Evolutionary conservation across 2,329 filamentous ascomycete species (phyloP).

Genomic region (Beauveria asiatica): DNA sequence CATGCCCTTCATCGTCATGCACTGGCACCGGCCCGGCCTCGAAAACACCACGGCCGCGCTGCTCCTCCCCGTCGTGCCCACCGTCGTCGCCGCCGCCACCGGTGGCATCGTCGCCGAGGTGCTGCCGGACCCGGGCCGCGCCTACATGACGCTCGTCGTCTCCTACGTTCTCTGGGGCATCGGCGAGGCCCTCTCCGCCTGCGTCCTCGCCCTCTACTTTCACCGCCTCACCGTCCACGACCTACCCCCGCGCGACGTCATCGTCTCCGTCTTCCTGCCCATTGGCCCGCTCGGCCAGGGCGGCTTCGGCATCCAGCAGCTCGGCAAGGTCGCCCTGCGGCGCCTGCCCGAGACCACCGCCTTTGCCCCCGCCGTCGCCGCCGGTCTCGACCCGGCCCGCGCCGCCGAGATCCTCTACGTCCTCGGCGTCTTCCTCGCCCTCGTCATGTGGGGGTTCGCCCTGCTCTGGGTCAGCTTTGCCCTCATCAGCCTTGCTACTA

Average conservation of each 20-base stretch:
- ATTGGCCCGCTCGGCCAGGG: conserved; percentile 60
- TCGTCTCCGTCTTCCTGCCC: conserved; percentile 60
- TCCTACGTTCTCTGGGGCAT: conserved; percentile 64
- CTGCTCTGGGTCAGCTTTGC: conserved; percentile 36
- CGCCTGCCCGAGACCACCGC: conserved; percentile 30
- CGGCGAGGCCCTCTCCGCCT: conserved; percentile 48
- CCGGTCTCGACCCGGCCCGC: conserved; percentile 22
- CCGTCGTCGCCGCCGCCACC: conserved; percentile 55
- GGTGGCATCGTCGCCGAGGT: conserved; percentile 56
- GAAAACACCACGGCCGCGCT: conserved; percentile 55
- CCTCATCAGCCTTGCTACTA: conserved; percentile 31
- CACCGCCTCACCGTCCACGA: conserved; percentile 59
- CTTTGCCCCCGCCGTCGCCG: conserved; percentile 31
- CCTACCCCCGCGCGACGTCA: conserved; percentile 56
- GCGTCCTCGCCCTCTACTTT: conserved; percentile 60
- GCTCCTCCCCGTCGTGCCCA: conserved; percentile 57
- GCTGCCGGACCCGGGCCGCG: conserved; percentile 45
- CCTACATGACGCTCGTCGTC: conserved; percentile 52
- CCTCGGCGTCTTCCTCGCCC: conserved; percentile 39
- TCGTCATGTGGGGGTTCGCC: conserved; percentile 38
- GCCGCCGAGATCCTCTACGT: conserved; percentile 44
- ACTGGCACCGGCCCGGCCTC: conserved; percentile 37
- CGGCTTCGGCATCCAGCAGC: conserved; percentile 48
- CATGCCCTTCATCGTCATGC: conserved; percentile 48
- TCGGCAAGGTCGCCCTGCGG: conserved; percentile 38